Evolutionary conservation across 2,329 filamentous ascomycete species (phyloP), one percentile per base, ranked within the genome.

Genomic region (Daldinia sp.): DNA sequence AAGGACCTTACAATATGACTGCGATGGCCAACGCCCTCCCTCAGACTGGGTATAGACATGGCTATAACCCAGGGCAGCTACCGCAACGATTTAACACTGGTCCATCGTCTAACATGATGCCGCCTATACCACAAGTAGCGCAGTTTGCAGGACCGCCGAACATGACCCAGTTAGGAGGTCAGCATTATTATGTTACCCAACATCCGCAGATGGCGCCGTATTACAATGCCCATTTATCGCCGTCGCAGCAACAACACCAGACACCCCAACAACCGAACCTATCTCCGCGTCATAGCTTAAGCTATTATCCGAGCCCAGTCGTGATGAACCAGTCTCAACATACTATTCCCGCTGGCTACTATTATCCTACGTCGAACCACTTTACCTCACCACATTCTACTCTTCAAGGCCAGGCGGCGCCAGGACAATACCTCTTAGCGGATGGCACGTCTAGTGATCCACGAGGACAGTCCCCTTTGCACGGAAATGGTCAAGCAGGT

Each of bases 141-240:
- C 82, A 82, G 44, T 87, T 81, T 63, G 75, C 78, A 12, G 77
- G 77, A 0, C 82, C 82, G 63, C 72, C 75, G 7, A 69, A 76
- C 26, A 79, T 86, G 72, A 69, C 73, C n/a, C 74, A 78, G 15
- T 75, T 84, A 65, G 67, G 78, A 23, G 77, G 75, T 18, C 84
- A 83, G 54, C 80, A 80, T 26, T 88, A 84, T 69, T 88, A 87
- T 67, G 68, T 83, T 60, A 79, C 81, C 7, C 84, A 83, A 56
- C 81, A 83, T 48, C 73, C 75, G 39, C 82, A 82, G 35, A 79
- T 83, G 69, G 74, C 78, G n/a, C 82, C 79, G 12, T 86, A 81
- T 67, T 86, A 86, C 54, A 77, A 76, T 35, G 62, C 78, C 4
- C 81, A 83, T 15, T 72, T 84, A 50, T 65, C 74, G 6, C 72